A percentile compares a stretch with the other conserved stretches of the same genome.
Evolutionary conservation across 1,284 basidiomycete genomes (phyloP).

Genomic region (Cryptococcus sp.): DNA sequence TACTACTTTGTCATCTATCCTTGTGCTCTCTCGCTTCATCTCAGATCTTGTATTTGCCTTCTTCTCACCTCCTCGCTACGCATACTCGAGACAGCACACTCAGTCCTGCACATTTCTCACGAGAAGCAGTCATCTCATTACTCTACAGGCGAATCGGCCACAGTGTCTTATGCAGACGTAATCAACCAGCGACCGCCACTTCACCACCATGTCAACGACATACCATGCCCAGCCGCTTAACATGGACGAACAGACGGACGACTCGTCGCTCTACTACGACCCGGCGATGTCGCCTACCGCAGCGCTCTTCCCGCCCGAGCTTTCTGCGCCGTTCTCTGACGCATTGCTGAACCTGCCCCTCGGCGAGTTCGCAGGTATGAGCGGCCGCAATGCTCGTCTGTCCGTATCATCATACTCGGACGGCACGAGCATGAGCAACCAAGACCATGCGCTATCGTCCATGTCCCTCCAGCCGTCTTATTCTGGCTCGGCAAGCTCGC

Average conservation of each 20-base stretch:
- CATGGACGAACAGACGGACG: slow-evolving; percentile 7
- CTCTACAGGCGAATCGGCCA: neutral
- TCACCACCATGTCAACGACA: slow-evolving; percentile 11
- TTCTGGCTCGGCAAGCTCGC: slow-evolving; percentile 10
- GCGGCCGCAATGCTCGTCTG: neutral
- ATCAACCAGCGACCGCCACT: too few species aligned
- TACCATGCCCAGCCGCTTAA: slow-evolving; percentile 4
- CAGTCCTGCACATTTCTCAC: neutral
- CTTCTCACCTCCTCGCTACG: too few species aligned
- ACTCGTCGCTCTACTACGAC: slow-evolving; percentile 29
- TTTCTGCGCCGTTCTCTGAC: slow-evolving; percentile 23
- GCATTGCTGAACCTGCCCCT: slow-evolving; percentile 11
- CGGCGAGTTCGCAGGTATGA: neutral
- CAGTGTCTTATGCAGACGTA: neutral
- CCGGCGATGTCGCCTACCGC: slow-evolving; percentile 23
- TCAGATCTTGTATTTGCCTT: neutral
- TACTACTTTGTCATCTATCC: neutral
- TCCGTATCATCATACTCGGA: slow-evolving; percentile 12
- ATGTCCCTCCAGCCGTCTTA: slow-evolving; percentile 17
- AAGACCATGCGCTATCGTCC: slow-evolving; percentile 16
- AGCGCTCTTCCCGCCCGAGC: slow-evolving; percentile 31
- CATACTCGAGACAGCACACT: too few species aligned
- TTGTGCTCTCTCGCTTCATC: neutral
- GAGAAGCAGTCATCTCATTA: neutral
- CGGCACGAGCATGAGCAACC: slow-evolving; percentile 1